phyloP scores from a whole-genome alignment of 129 eudicot genomes.

The Tagetes erecta region DNA sequence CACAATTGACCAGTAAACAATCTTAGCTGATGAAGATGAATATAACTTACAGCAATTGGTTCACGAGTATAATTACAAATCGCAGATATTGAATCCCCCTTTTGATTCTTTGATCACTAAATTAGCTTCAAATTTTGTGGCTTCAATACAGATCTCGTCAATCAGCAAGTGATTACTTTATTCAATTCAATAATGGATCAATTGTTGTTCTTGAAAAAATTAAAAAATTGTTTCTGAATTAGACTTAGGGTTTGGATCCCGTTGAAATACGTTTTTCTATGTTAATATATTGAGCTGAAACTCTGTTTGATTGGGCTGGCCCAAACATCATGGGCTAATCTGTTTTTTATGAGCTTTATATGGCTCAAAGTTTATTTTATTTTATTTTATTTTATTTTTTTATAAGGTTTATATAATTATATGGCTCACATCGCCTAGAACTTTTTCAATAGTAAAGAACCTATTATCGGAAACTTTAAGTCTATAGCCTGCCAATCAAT shows the following conservation, averaged over 20 bases:
- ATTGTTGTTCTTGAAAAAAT: not conserved
- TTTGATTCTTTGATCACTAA: not conserved
- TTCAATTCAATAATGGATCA: not conserved
- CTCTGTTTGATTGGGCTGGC: not conserved
- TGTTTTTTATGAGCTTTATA: too few species aligned
- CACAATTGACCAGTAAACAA: not conserved
- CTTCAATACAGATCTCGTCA: not conserved
- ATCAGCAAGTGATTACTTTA: not conserved
- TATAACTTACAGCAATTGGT: slow-evolving; percentile 18
- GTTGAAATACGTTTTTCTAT: not conserved
- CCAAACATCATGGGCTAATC: not conserved
- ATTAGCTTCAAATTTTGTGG: not conserved
- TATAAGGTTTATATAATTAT: too few species aligned
- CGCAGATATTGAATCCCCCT: not conserved
- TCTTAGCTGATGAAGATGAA: slow-evolving; percentile 10
- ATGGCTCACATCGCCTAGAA: too few species aligned
- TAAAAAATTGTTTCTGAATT: not conserved
- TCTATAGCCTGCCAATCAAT: too few species aligned
- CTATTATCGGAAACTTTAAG: too few species aligned
- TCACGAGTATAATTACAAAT: not conserved
- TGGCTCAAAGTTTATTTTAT: too few species aligned
- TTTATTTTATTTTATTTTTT: too few species aligned
- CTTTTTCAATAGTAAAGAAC: too few species aligned
- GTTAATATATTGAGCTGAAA: not conserved
- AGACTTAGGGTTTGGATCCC: not conserved